Percentiles rank a stretch among this genome's conserved stretches.
phyloP scores from a whole-genome alignment of 2,329 filamentous ascomycete species.

The Colletotrichum tropicale region DNA sequence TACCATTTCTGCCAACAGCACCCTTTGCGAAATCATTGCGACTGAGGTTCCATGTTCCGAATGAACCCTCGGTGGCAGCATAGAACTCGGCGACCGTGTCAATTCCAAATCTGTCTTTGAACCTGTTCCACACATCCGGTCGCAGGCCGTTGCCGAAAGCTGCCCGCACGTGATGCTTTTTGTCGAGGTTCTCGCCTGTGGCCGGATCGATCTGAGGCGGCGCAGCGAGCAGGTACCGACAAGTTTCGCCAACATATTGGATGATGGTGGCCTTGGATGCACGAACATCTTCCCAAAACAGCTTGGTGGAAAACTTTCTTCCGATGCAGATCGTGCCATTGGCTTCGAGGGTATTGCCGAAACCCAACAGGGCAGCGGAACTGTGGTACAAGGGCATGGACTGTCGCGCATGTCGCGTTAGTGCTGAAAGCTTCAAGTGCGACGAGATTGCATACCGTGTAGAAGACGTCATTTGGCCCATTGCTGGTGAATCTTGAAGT shows the following conservation, averaged over 20 bases:
- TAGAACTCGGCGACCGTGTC: slow-evolving; percentile 81
- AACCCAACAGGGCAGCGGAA: slow-evolving; percentile 74
- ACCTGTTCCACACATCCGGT: slow-evolving; percentile 83
- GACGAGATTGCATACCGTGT: slow-evolving; percentile 62
- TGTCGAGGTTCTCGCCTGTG: slow-evolving; percentile 73
- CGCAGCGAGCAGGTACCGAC: slow-evolving; percentile 78
- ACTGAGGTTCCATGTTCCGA: slow-evolving; percentile 74
- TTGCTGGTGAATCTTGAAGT: slow-evolving; percentile 61
- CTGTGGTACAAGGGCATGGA: slow-evolving; percentile 92
- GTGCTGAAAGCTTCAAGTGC: neutral
- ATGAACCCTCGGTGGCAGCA: slow-evolving; percentile 74
- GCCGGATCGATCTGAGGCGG: slow-evolving; percentile 64
- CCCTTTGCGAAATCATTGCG: slow-evolving; percentile 76
- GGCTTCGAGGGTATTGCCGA: slow-evolving; percentile 61
- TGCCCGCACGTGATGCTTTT: slow-evolving; percentile 71
- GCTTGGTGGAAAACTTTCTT: slow-evolving; percentile 77
- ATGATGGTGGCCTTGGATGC: slow-evolving; percentile 74
- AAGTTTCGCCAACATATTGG: slow-evolving; percentile 89
- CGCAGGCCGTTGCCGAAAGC: slow-evolving; percentile 87
- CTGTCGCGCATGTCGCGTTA: slow-evolving; percentile 39
- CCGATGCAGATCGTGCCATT: slow-evolving; percentile 75
- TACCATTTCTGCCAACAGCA: slow-evolving; percentile 77
- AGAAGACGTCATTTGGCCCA: slow-evolving; percentile 70
- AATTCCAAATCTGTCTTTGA: slow-evolving; percentile 82
- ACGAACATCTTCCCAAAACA: slow-evolving; percentile 80